These are phyloP conservation scores for Leishmania guyanensis DNA, from an alignment of 208 protist species.

Conservation along the genomic window DNA sequence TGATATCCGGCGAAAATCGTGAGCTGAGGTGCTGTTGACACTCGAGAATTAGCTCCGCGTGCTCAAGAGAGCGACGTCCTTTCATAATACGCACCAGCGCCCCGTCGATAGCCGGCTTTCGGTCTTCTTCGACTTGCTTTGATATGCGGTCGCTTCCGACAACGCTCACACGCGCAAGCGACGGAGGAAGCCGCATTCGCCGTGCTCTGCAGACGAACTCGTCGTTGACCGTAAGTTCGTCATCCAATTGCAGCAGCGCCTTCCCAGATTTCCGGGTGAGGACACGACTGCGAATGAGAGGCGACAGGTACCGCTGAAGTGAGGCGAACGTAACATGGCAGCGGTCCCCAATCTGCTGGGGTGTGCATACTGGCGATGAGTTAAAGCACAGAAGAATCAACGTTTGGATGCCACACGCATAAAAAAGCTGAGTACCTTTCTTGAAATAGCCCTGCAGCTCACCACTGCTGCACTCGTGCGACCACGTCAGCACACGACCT, in stretches of 20 bases:
- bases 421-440: constrained; percentile 50
- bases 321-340: constrained; percentile 23
- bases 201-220: constrained; percentile 56
- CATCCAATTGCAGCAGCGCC: constrained; percentile 35
- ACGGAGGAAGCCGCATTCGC: constrained; percentile 59
- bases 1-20: constrained; percentile 69
- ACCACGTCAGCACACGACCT: constrained; percentile 75
- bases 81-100: constrained; percentile 91
- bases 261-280: constrained; percentile 28
- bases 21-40: constrained; percentile 67
- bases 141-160: constrained; percentile 42
- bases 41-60: constrained; percentile 73
- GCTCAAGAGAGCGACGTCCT: constrained; percentile 59
- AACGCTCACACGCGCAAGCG: constrained; percentile 43
- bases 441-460: constrained; percentile 60
- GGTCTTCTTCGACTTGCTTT: constrained; percentile 69
- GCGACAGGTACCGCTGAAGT: constrained; percentile 29
- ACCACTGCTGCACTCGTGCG: constrained; percentile 76
- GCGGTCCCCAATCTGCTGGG: constrained; percentile 24
- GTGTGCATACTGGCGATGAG: constrained; percentile 32
- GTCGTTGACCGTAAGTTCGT: constrained; percentile 61
- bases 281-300: constrained; percentile 30
- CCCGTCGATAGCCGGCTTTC: constrained; percentile 80
- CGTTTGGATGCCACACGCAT: constrained; percentile 68
- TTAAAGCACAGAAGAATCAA: constrained; percentile 85